Conservation (phyloP, 2,329 filamentous ascomycete species). For the Penicillium sumatraense region DNA sequence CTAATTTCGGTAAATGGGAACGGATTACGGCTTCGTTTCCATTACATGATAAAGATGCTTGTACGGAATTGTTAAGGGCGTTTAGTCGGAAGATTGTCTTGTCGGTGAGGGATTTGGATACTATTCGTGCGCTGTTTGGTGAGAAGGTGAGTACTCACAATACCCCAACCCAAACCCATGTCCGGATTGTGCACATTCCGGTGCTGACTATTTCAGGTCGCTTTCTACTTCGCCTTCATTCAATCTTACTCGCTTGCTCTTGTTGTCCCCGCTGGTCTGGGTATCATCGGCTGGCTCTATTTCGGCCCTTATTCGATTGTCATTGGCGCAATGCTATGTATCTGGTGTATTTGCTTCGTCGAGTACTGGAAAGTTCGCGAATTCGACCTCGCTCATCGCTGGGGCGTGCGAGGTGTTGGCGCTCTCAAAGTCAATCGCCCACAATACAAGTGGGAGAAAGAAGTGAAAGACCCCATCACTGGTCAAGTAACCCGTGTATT, state of each 20-base stretch:
- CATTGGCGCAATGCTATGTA: conserved; percentile 75
- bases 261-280: conserved; percentile 78
- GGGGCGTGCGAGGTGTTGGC: conserved; percentile 86
- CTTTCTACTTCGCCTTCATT: conserved; percentile 94
- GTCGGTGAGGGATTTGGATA: conserved; percentile 70
- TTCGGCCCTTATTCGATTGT: conserved; percentile 81
- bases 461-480: conserved; percentile 77
- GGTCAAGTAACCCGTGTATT: conserved; percentile 79
- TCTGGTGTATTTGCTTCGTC: conserved; percentile 90
- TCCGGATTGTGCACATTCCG: no score
- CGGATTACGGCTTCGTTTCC: conserved; percentile 79
- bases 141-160: conserved; percentile 68
- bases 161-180: no score
- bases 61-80: conserved; percentile 74
- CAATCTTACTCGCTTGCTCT: conserved; percentile 89
- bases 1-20: conserved; percentile 71
- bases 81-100: conserved; percentile 70
- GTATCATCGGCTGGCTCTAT: conserved; percentile 77
- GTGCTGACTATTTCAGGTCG: no score
- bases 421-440: conserved; percentile 76
- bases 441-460: conserved; percentile 79
- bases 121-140: conserved; percentile 76
- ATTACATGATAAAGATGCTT: conserved; percentile 76
- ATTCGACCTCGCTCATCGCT: conserved; percentile 80
- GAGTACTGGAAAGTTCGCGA: conserved; percentile 98